Conservation (phyloP, 2,329 filamentous ascomycete species). For the Exophiala xenobiotica region DNA sequence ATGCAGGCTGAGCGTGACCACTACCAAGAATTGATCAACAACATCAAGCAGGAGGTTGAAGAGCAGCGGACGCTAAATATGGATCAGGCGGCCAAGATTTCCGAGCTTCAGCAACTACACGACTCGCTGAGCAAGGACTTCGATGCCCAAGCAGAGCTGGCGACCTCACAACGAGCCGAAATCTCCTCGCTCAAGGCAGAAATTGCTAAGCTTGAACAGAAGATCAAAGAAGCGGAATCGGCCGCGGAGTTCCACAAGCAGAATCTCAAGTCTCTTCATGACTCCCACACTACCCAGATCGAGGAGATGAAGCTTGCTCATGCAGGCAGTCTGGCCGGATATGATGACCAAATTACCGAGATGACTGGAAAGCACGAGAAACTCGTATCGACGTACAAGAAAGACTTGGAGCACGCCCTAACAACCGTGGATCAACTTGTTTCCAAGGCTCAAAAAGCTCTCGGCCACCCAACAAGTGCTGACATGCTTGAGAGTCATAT, state of each 20-base stretch:
- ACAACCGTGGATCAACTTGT: constrained; percentile 25
- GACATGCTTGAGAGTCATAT: constrained; percentile 32
- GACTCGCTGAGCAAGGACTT: constrained; percentile 65
- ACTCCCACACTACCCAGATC: constrained; percentile 38
- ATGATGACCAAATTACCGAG: constrained; percentile 39
- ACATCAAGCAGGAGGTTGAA: constrained; percentile 72
- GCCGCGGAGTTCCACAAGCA: constrained; percentile 53
- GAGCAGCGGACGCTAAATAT: constrained; percentile 75
- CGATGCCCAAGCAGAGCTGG: constrained; percentile 62
- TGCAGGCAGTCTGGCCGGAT: constrained; percentile 34
- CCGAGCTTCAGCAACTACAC: constrained; percentile 72
- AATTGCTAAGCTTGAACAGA: constrained; percentile 33
- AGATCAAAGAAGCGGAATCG: constrained; percentile 53
- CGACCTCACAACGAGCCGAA: constrained; percentile 55
- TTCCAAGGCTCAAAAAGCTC: constrained; percentile 22
- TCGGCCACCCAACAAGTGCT: constrained; percentile 29
- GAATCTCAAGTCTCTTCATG: constrained; percentile 42
- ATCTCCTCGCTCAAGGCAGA: constrained; percentile 39
- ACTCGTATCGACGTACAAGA: constrained; percentile 59
- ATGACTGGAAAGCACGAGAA: constrained; percentile 55
- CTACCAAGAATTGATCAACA: constrained; percentile 60
- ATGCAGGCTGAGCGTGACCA: constrained; percentile 53
- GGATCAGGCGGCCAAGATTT: constrained; percentile 66
- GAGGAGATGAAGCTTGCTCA: constrained; percentile 32
- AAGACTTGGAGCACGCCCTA: constrained; percentile 59